Evolutionary conservation across 306 rosid genomes (phyloP), one percentile per base, ranked within the genome.

Genomic region (Arachis stenosperma): DNA sequence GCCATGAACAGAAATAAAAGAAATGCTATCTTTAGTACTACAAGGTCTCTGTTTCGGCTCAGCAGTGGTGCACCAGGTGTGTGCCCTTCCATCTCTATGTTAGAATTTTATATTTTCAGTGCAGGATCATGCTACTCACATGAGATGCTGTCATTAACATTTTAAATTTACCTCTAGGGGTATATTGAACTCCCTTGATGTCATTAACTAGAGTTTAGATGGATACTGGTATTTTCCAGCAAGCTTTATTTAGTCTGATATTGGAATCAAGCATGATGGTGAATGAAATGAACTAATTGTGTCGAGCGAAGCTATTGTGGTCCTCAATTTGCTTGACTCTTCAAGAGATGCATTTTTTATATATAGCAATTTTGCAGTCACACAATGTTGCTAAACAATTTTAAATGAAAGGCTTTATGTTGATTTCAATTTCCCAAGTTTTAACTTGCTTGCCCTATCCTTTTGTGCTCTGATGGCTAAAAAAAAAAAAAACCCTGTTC

Each of bases 11-110:
- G 98, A 94, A 84, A 91, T 88, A 82, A 94, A 89, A 79, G 97
- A 94, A 77, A 70, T 89, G 44, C 74, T 94, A 81, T 67, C 95
- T 73, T 54, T 94, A 67, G 92, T 81, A 70, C 81, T 94, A 83
- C 81, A 70, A 78, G 97, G 84, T 81, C 88, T 94, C 77, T 71
- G 84, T 58, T 94, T 94, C 74, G 90, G 89, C 84, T 80, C 96
- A 15, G 99, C 96, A 14, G 99, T 94, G 81, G 97, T 94, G 58
- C 97, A 94, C 84, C 99, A 94, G 91, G 93, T 91, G 79, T 69
- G 88, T 17, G 88, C n/a, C 39, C 37, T 48, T 70, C 43, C 59
- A 71, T 68, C 48, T 52, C 42, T 37, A 57, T 65, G 36, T 61
- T 75, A 58, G 15, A 36, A 54, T 48, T 47, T 64, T 50, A 57